Base-by-base conservation (phyloP, 2,329 filamentous ascomycete species). In the Diaporthe velutina region DNA sequence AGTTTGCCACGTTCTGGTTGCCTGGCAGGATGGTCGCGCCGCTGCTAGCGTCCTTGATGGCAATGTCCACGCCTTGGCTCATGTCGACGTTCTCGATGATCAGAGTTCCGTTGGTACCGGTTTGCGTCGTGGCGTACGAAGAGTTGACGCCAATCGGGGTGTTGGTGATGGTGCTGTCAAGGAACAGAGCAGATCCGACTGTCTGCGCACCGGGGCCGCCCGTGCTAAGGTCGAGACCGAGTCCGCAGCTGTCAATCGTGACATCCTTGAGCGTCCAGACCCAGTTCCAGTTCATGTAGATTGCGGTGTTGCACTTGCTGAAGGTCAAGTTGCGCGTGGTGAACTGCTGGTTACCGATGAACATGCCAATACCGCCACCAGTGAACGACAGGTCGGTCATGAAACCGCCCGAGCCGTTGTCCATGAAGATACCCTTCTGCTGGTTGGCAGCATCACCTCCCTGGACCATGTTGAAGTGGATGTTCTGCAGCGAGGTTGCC, bases 241-340 rank as follows among this genome's bases (percentile, higher is more conserved):
- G 84, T n/a, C 87, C 85, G 81, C 93, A 94, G 81, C 93, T 91
- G 82, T 95, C 92, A 84, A 97, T 94, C 60, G 85, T 89, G 50
- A 97, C 79, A 48, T 90, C 93, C 82, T 96, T 95, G 84, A 97
- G 91, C 58, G 93, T 91, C 93, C 94, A 97, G 25, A 92, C 87
- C 95, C 95, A 98, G 86, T 96, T 94, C 95, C 95, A 98, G 87
- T 95, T 95, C 92, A 97, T 93, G 85, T 90, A 95, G 77, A 98
- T 91, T 76, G 94, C 95, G 2, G 94, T 97, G 81, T 94, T 89
- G 86, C 94, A 96, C 83, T 90, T 89, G 82, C 94, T 94, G 88
- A 97, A 97, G 48, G 89, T 93, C 82, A 97, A 81, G 84, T 97
- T 97, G 78, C 95, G 93, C 38, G 92, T 93, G 52, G 94, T 96